Evolutionary conservation across 2,329 filamentous ascomycete species (phyloP).

Genomic region (Apiospora arundinis): DNA sequence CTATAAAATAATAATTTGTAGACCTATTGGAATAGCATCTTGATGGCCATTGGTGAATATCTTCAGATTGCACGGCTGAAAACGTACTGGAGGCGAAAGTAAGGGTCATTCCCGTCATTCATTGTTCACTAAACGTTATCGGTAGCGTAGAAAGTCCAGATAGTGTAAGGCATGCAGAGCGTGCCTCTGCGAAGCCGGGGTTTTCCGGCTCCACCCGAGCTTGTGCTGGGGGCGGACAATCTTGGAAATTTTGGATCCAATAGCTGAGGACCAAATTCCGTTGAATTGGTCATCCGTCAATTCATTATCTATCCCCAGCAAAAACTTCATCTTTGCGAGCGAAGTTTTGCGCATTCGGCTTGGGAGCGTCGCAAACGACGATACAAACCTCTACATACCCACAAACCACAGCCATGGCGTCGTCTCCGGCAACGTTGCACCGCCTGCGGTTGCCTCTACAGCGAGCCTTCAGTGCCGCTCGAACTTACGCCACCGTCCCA

Average conservation of each 20-base stretch:
- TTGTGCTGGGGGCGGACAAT: slow-evolving; percentile 2
- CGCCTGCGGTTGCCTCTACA: slow-evolving; percentile 38
- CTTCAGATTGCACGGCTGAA: neutral
- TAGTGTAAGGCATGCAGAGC: neutral
- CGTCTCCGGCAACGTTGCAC: slow-evolving; percentile 35
- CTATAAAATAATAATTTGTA: neutral
- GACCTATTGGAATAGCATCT: neutral
- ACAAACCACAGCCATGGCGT: slow-evolving; percentile 32
- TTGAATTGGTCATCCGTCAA: slow-evolving; percentile 14
- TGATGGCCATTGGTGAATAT: neutral
- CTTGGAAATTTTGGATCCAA: neutral
- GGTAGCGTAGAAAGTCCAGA: neutral
- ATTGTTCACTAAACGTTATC: neutral
- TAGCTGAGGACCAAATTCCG: neutral
- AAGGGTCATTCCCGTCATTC: slow-evolving; percentile 7
- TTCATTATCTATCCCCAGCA: slow-evolving; percentile 10
- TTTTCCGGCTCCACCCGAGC: slow-evolving; percentile 18
- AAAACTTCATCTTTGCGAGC: neutral
- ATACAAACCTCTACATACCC: neutral
- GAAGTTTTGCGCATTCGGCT: slow-evolving; percentile 5
- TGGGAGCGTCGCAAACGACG: neutral
- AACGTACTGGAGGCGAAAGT: neutral
- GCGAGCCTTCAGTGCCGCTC: slow-evolving; percentile 32
- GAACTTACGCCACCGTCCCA: slow-evolving; percentile 40
- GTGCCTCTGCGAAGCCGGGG: slow-evolving; percentile 6